Base-by-base conservation (phyloP, 805 yeast species). In the Yarrowia alimentaria region DNA sequence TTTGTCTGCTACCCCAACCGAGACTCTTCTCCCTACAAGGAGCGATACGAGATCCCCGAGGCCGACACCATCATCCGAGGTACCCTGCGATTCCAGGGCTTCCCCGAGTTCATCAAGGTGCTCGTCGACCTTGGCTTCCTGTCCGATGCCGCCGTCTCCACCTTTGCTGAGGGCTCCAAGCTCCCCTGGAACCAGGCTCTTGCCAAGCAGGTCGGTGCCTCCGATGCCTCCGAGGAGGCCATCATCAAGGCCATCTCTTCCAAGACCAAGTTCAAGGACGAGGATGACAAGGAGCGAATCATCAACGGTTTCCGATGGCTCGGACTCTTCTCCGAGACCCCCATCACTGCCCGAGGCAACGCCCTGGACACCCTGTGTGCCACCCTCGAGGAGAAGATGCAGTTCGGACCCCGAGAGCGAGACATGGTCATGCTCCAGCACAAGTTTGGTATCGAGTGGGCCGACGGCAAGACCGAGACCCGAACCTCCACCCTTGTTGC, bases 61-160 rank as follows among this genome's bases (percentile, higher is more conserved):
- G 98, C 98, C 59, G 88, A 93, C 65, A 88, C 96, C 54, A 88
- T 91, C 56, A 79, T 93, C 64, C 85, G 99, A 76, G 99, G 99
- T 66, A 93, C 99, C 57, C 78, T 93, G 67, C 81, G 99, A 75
- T 93, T 77, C 81, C 97, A 89, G 74, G 99, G 99, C 45, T 93
- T 93, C 91, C 96, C 98, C 55, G 96, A 91, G 74, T 91, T 93
- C 68, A 83, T 90, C 68, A 90, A 90, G 74, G 97, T 84, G 37
- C 78, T 93, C 45, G 98, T 93, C 53, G 98, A 91, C 70, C 72
- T 89, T 61, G 97, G 96, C 19, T 83, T 93, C 78, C 77, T 93
- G 66, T 81, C 80, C 66, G 99, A 93, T 60, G 83, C 79, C 21
- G 77, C 78, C 57, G 68, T 70, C 56, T 82, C 78, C 55, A 71